Percentiles rank a stretch among this genome's conserved stretches.
Conservation (phyloP, 176 grass and related monocot species). For the Carex parvula region DNA sequence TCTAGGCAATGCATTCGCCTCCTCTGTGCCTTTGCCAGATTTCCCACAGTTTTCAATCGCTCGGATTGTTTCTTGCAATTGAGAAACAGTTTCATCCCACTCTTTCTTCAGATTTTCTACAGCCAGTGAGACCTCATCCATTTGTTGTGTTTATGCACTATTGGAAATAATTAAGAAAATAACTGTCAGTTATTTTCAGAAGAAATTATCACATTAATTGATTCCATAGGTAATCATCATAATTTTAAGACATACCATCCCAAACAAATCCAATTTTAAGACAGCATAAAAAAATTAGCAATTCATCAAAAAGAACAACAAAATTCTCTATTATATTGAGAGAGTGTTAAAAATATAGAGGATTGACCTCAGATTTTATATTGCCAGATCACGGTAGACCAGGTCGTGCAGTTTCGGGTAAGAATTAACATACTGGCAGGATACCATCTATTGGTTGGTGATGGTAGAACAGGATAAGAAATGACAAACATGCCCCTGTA, state of each 20-base stretch:
- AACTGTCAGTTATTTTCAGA: too few species aligned
- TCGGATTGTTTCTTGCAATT: slow-evolving; percentile 45
- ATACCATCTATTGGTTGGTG: not conserved
- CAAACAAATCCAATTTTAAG: not conserved
- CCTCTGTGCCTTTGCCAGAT: slow-evolving; percentile 60
- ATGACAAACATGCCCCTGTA: not conserved
- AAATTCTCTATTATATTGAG: not conserved
- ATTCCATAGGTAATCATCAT: not conserved
- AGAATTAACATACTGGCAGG: not conserved
- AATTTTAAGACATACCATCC: not conserved
- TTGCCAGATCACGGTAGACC: too few species aligned
- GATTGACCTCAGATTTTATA: too few species aligned
- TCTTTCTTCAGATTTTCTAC: slow-evolving; percentile 68
- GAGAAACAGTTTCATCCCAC: slow-evolving; percentile 47
- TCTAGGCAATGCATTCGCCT: slow-evolving; percentile 57
- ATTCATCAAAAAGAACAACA: not conserved
- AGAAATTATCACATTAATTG: not conserved
- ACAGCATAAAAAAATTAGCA: not conserved
- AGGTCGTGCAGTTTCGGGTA: too few species aligned
- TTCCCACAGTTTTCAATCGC: slow-evolving; percentile 53
- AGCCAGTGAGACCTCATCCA: slow-evolving; percentile 73
- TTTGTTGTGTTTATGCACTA: slow-evolving; percentile 14
- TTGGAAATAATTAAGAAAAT: not conserved
- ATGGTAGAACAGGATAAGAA: not conserved
- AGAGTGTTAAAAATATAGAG: not conserved